Conservation (phyloP, 202 grass and related monocot genomes). For the Digitaria exilis region DNA sequence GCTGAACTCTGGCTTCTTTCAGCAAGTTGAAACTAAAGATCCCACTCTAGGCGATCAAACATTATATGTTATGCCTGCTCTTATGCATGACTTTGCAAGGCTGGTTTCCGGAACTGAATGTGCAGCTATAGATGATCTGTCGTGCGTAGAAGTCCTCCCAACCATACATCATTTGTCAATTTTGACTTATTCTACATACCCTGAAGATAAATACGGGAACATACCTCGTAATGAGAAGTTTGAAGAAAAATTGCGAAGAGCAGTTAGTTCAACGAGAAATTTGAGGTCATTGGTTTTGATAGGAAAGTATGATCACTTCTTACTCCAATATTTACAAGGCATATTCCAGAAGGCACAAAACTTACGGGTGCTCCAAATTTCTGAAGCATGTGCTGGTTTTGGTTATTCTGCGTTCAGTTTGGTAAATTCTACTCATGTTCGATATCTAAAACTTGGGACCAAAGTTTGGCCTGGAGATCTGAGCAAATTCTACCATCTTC, state of each 20-base stretch:
- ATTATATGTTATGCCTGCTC: conserved; percentile 21
- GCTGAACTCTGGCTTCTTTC: conserved; percentile 37
- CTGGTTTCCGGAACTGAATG: conserved; percentile 29
- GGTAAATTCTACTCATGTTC: background rate
- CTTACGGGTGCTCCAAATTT: background rate
- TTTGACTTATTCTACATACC: conserved; percentile 35
- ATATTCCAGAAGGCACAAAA: background rate
- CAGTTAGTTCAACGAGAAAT: background rate
- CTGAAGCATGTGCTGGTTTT: background rate
- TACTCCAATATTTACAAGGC: background rate
- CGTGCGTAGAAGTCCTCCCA: background rate
- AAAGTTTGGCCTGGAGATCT: conserved; percentile 1
- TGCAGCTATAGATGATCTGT: conserved; percentile 28
- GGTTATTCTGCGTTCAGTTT: background rate
- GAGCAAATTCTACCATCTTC: conserved; percentile 33
- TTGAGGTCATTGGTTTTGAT: conserved; percentile 35
- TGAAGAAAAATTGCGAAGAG: background rate
- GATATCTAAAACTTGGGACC: background rate
- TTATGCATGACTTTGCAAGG: conserved; percentile 49
- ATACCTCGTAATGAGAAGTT: conserved; percentile 20
- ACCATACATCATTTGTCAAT: conserved; percentile 46
- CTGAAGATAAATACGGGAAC: background rate
- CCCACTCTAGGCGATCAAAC: background rate
- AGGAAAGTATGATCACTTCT: background rate
- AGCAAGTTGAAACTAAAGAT: too few species aligned